Evolutionary conservation across 1,139 yeast genomes (phyloP), one percentile per base, ranked within the genome.

Genomic region (Hyphopichia pseudoburtonii): DNA sequence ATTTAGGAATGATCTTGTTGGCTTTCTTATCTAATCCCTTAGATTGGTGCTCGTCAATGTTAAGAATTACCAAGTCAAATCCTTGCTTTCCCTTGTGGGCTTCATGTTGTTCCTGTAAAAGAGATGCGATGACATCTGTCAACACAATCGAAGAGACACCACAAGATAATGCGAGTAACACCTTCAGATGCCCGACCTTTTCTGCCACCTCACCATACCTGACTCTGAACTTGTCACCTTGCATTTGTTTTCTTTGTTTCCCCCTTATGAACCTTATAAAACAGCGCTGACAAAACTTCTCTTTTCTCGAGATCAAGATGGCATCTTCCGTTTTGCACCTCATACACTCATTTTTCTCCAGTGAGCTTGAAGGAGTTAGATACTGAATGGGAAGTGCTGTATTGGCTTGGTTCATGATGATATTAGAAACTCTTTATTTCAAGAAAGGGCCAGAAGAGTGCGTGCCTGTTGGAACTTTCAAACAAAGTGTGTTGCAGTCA

Each of bases 231-330:
- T 70, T 76, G 19, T 85, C 90, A 46, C 73, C 75, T 28, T 65
- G 67, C 87, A 90, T 80, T 52, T 75, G 84, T 53, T 83, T 85
- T 44, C 96, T 70, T 58, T 86, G 90, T 55, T 88, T 89, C 19
- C 88, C 82, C 43, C 85, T 72, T 26, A 89, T 70, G 50, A 87
- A 89, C 42, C 82, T 68, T 21, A 76, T 56, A 48, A 87, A 89
- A 57, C 97, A 90, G n/a, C 53, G 52, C 31, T 68, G 56, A 58
- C 96, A 87, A 44, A 85, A 84, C 8, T 65, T 57, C 53, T 88
- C 96, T 47, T 83, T 84, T 45, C 96, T 64, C 2, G 90, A 75
- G 0, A 66, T 52, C 5, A 82, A 57, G 2, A 66, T 66, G 1
- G 86, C 78, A 0, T 47, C 46, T 3, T 57, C 64, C 1, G 55